phyloP scores from a whole-genome alignment of 257 asterid genomes.

The Ligustrum vulgare region DNA sequence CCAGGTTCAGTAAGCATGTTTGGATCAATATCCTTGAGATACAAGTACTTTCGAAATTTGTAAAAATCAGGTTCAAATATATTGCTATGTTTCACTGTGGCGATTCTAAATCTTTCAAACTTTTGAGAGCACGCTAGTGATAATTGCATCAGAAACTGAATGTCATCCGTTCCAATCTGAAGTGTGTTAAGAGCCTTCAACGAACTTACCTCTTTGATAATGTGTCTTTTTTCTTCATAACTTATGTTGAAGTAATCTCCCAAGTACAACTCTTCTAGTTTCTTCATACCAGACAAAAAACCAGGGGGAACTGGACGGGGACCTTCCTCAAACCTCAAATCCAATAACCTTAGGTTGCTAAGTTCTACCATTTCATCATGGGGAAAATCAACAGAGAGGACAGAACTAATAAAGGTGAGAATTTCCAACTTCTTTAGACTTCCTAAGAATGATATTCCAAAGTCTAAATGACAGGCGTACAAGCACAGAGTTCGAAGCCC shows the following conservation, averaged over 20 bases:
- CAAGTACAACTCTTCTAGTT: slow-evolving; percentile 24
- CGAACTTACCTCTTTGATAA: not conserved
- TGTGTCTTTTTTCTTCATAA: not conserved
- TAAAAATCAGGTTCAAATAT: too few species aligned
- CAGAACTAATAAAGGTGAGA: not conserved
- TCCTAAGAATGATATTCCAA: slow-evolving; percentile 8
- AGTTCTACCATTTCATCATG: not conserved
- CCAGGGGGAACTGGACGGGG: not conserved
- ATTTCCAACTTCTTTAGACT: slow-evolving; percentile 11
- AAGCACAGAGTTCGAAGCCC: slow-evolving; percentile 1
- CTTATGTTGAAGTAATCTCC: not conserved
- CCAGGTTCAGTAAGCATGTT: slow-evolving; percentile 4
- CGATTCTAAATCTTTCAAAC: not conserved
- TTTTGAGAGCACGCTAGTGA: not conserved
- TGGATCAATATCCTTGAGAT: not conserved
- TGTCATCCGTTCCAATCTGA: not conserved
- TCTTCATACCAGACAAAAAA: slow-evolving; percentile 1
- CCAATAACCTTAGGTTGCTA: not conserved
- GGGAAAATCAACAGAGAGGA: not conserved
- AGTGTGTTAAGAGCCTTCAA: not conserved
- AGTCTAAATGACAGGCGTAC: not conserved
- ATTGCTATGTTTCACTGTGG: too few species aligned
- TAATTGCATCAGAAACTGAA: not conserved
- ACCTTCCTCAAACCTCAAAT: not conserved
- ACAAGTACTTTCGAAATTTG: not conserved